phyloP scores from a whole-genome alignment of 768 basidiomycete species.

The Russula dissimulans region DNA sequence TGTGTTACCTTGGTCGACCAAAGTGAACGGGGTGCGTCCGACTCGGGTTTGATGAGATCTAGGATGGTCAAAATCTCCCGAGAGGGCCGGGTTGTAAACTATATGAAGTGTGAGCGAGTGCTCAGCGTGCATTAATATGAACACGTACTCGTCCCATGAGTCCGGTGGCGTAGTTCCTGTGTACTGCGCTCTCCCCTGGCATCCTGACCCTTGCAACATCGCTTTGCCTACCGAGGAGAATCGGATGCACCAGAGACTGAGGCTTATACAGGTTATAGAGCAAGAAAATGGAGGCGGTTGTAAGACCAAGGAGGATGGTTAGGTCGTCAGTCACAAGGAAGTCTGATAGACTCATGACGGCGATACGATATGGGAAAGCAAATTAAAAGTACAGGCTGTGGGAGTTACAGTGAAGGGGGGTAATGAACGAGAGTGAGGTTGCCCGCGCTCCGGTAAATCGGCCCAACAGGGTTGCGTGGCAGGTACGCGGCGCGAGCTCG shows the following conservation, averaged over 20 bases:
- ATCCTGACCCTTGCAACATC: constrained; percentile 79
- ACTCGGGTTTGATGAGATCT: constrained; percentile 60
- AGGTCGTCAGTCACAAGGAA: constrained; percentile 70
- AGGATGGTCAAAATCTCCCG: constrained; percentile 61
- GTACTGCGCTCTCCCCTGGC: constrained; percentile 75
- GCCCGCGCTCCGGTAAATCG: neutral
- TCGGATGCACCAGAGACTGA: constrained; percentile 85
- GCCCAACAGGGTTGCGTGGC: neutral
- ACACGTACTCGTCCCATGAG: constrained; percentile 64
- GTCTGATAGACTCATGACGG: constrained; percentile 37
- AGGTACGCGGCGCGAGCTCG: neutral
- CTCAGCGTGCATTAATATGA: constrained; percentile 4
- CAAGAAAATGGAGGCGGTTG: constrained; percentile 67
- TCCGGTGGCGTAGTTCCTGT: constrained; percentile 85
- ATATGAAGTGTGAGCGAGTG: constrained; percentile 1
- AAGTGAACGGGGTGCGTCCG: constrained; percentile 58
- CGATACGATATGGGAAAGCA: neutral
- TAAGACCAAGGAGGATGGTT: constrained; percentile 67
- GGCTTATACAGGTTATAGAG: constrained; percentile 73
- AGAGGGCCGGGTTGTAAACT: constrained; percentile 68
- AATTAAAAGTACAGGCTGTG: neutral
- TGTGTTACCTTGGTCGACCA: constrained; percentile 64
- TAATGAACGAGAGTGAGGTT: neutral
- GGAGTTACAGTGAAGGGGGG: neutral
- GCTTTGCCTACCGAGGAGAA: constrained; percentile 85